phyloP scores from a whole-genome alignment of 2,329 filamentous ascomycete species.

The Akanthomyces uredinophilus region DNA sequence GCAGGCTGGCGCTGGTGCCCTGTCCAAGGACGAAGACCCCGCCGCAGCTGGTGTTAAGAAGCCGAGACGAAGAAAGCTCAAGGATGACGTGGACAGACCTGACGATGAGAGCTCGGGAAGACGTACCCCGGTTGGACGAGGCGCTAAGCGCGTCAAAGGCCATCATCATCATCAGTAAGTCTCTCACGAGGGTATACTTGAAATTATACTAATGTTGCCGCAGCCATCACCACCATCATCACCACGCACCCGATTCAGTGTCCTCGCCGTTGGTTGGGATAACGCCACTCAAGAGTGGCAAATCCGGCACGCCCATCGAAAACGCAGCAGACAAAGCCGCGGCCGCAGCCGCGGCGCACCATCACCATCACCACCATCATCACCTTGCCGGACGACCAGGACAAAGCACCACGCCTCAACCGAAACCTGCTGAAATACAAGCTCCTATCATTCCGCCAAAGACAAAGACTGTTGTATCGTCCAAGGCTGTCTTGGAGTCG shows the following conservation, averaged over 20 bases:
- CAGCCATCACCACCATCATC: slow-evolving; percentile 53
- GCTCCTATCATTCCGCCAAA: slow-evolving; percentile 45
- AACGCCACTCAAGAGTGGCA: slow-evolving; percentile 45
- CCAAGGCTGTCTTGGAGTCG: slow-evolving; percentile 65
- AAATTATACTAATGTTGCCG: slow-evolving; percentile 19
- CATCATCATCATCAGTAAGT: slow-evolving; percentile 65
- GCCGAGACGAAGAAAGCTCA: slow-evolving; percentile 63
- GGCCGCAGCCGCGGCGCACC: slow-evolving; percentile 21
- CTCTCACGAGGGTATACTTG: neutral
- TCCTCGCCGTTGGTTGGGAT: slow-evolving; percentile 37
- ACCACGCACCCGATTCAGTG: slow-evolving; percentile 45
- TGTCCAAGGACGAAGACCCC: slow-evolving; percentile 50
- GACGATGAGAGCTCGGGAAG: slow-evolving; percentile 64
- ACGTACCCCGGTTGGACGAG: slow-evolving; percentile 52
- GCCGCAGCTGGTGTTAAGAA: slow-evolving; percentile 42
- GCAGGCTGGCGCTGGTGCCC: slow-evolving; percentile 42
- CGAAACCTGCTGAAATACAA: slow-evolving; percentile 19
- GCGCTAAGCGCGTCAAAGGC: slow-evolving; percentile 62
- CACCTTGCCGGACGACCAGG: slow-evolving; percentile 23
- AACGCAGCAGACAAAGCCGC: slow-evolving; percentile 41
- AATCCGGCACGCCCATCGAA: slow-evolving; percentile 40
- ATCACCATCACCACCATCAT: slow-evolving; percentile 47
- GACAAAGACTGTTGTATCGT: slow-evolving; percentile 61
- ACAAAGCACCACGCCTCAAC: slow-evolving; percentile 21
- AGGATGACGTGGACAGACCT: slow-evolving; percentile 65